phyloP scores from a whole-genome alignment of 1,284 basidiomycete species.

The Pseudozyma sp. region DNA sequence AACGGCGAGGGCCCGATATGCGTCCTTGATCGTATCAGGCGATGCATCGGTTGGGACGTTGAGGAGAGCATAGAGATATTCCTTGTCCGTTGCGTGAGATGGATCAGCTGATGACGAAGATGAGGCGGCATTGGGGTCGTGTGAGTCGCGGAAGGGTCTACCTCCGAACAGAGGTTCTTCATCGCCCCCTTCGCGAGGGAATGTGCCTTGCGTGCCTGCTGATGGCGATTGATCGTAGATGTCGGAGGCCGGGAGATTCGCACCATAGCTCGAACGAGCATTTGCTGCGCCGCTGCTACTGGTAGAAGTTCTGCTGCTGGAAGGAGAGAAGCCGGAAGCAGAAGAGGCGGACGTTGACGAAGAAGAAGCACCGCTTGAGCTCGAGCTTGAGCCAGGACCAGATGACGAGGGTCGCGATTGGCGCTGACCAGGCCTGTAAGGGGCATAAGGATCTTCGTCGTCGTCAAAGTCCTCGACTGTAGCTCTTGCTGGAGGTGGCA shows the following conservation, averaged over 20 bases:
- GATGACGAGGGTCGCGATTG: slow-evolving; percentile 3
- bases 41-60: slow-evolving; percentile 78
- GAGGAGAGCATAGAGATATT: slow-evolving; percentile 71
- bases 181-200: slow-evolving; percentile 25
- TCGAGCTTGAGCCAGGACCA: neutral
- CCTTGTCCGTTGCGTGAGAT: slow-evolving; percentile 27
- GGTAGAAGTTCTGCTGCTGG: slow-evolving; percentile 10
- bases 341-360: slow-evolving; percentile 2
- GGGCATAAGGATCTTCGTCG: slow-evolving; percentile 46
- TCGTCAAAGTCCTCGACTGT: slow-evolving; percentile 45
- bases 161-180: slow-evolving; percentile 66
- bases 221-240: slow-evolving; percentile 36
- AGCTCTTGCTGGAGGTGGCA: slow-evolving; percentile 36
- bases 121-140: slow-evolving; percentile 14
- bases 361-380: neutral
- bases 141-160: slow-evolving; percentile 60
- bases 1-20: slow-evolving; percentile 78
- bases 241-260: slow-evolving; percentile 7
- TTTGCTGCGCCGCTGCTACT: neutral
- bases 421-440: slow-evolving; percentile 23
- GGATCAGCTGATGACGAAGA: neutral
- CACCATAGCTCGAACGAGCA: neutral
- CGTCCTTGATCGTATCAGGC: slow-evolving; percentile 78
- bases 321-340: slow-evolving; percentile 6
- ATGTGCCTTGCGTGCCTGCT: slow-evolving; percentile 22